Conservation (phyloP, 2,329 filamentous ascomycete species). For the Colletotrichum limetticola region DNA sequence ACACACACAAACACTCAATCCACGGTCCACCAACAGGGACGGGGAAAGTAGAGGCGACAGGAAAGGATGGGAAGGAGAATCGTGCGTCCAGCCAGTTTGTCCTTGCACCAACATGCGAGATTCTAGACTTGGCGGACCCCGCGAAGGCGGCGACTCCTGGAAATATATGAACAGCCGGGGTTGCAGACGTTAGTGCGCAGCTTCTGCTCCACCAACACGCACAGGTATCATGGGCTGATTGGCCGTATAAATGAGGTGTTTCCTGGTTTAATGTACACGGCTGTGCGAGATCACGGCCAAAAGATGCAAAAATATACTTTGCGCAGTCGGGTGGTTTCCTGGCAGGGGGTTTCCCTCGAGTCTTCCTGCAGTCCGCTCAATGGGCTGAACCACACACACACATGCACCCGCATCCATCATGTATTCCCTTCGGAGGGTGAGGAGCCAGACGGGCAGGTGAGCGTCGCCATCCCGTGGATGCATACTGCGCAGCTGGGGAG, state of each 20-base stretch:
- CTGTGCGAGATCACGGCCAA: not conserved
- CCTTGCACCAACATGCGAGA: slow-evolving; percentile 18
- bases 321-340: not conserved
- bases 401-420: not conserved
- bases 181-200: slow-evolving; percentile 7
- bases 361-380: not conserved
- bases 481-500: not conserved
- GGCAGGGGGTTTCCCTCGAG: slow-evolving; percentile 2
- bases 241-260: not conserved
- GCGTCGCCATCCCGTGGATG: not conserved
- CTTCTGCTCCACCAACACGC: slow-evolving; percentile 20
- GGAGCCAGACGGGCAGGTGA: slow-evolving; percentile 23
- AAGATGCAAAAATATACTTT: slow-evolving; percentile 8
- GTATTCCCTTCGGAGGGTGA: slow-evolving; percentile 6
- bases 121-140: slow-evolving; percentile 29
- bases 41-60: not conserved
- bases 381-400: slow-evolving; percentile 16
- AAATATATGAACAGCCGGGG: slow-evolving; percentile 29
- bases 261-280: not conserved
- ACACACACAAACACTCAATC: not conserved
- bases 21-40: not conserved
- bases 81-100: not conserved
- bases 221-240: slow-evolving; percentile 10
- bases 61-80: not conserved
- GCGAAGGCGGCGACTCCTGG: slow-evolving; percentile 29